Base-by-base conservation (phyloP, 2,329 filamentous ascomycete genomes). In the Lecanosticta acicola region DNA sequence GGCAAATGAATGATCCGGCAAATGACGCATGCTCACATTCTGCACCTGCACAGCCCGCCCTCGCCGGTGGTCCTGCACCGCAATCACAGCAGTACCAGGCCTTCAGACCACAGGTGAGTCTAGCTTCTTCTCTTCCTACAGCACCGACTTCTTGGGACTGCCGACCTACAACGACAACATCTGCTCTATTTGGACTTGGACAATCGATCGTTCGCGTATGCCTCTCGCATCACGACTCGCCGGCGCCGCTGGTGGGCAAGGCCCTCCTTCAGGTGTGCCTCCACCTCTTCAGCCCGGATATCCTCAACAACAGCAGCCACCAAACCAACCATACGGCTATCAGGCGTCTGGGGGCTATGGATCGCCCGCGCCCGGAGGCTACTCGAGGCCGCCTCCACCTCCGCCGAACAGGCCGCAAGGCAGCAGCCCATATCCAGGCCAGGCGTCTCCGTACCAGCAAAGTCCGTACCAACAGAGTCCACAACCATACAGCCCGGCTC, bases 81-180 rank as follows among this genome's bases (percentile, higher is more conserved):
- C n/a, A n/a, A n/a, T n/a, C n/a, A n/a, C 66, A 64, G 50, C 69
- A 72, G 59, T 80, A 80, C 66, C 76, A 80, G 68, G 72, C 77
- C 54, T 80, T 45, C 54, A 56, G 7, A 53, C 26, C 9, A 24
- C 45, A 37, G 24, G 24, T 29, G 24, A 29, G 24, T 29, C 24
- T 29, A n/a, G n/a, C n/a, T n/a, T n/a, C n/a, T n/a, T n/a, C n/a
- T n/a, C n/a, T n/a, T n/a, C n/a, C n/a, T n/a, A n/a, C n/a, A n/a
- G n/a, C n/a, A n/a, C 43, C 33, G 26, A 32, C 26, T 38, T 26
- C 33, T 33, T 29, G n/a, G n/a, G n/a, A n/a, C n/a, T n/a, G n/a
- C n/a, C n/a, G n/a, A n/a, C n/a, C n/a, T n/a, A n/a, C n/a, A n/a
- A n/a, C n/a, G n/a, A n/a, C n/a, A n/a, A n/a, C n/a, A n/a, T n/a